These are phyloP conservation scores for Lasiosphaeria miniovina DNA, from an alignment of 495 filamentous ascomycete genomes.

Conservation along the genomic window DNA sequence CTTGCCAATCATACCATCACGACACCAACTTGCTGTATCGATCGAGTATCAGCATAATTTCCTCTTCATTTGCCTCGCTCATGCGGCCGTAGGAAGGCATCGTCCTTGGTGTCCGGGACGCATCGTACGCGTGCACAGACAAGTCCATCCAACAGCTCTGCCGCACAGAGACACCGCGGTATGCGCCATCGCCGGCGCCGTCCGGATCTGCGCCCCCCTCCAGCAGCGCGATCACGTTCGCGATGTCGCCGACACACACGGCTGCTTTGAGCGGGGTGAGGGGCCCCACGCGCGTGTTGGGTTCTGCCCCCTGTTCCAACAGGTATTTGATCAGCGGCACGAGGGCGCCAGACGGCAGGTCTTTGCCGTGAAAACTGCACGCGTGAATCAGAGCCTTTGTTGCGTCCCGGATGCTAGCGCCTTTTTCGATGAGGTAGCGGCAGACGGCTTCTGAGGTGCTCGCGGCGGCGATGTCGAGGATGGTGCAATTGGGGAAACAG, in stretches of 20 bases:
- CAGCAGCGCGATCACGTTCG: background rate
- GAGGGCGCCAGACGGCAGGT: background rate
- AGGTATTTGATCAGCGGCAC: background rate
- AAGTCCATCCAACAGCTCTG: background rate
- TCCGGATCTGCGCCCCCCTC: background rate
- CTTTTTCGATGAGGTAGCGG: background rate
- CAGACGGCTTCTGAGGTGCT: background rate
- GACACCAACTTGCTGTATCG: background rate
- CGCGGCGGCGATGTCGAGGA: background rate
- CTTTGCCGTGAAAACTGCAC: background rate
- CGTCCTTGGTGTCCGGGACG: background rate
- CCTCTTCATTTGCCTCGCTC: background rate
- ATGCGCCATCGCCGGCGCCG: background rate
- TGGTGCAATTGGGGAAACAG: background rate
- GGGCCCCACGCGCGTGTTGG: background rate
- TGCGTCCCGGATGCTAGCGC: background rate
- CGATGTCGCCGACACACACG: background rate
- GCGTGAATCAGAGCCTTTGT: background rate
- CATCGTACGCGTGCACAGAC: background rate
- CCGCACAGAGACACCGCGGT: background rate
- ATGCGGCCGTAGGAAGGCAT: background rate
- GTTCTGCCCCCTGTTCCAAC: background rate
- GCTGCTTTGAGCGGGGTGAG: background rate
- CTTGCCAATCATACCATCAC: no score
- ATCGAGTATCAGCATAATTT: background rate